Evolutionary conservation across 1,284 basidiomycete genomes (phyloP).

Genomic region (Irpex sp.): DNA sequence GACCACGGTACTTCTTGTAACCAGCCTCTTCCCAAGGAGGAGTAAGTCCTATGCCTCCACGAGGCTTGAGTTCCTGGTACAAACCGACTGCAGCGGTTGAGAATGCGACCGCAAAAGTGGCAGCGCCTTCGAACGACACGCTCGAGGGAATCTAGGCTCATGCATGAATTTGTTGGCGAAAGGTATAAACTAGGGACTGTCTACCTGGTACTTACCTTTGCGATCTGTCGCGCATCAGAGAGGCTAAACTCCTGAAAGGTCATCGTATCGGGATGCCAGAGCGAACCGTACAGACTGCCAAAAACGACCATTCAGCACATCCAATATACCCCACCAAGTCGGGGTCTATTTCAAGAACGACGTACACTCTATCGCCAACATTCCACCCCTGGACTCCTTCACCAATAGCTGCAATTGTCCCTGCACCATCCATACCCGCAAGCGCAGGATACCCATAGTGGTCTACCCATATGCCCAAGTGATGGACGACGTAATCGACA

Average conservation of each 20-base stretch:
- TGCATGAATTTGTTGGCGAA: too few species aligned
- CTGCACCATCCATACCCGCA: not conserved
- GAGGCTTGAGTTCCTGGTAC: slow-evolving; percentile 15
- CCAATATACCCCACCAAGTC: not conserved
- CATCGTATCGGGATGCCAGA: slow-evolving; percentile 5
- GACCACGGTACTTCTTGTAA: slow-evolving; percentile 24
- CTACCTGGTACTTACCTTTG: slow-evolving; percentile 12
- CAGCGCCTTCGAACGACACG: slow-evolving; percentile 18
- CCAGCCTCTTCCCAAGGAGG: slow-evolving; percentile 17
- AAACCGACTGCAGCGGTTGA: slow-evolving; percentile 15
- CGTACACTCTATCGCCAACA: not conserved
- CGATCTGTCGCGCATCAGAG: not conserved
- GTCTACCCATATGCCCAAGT: not conserved
- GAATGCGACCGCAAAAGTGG: slow-evolving; percentile 17
- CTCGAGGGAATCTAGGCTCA: slow-evolving; percentile 14
- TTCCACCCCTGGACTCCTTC: not conserved
- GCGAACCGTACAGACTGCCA: not conserved
- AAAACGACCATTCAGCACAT: not conserved
- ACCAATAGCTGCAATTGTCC: not conserved
- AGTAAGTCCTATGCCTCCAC: slow-evolving; percentile 11
- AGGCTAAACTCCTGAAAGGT: slow-evolving; percentile 19
- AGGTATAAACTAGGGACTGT: too few species aligned
- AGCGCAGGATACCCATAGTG: not conserved
- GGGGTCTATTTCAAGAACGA: not conserved
- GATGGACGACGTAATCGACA: not conserved